These are phyloP conservation scores for Xanthoconium separans DNA, from an alignment of 1,284 basidiomycete genomes.

Conservation along the genomic window DNA sequence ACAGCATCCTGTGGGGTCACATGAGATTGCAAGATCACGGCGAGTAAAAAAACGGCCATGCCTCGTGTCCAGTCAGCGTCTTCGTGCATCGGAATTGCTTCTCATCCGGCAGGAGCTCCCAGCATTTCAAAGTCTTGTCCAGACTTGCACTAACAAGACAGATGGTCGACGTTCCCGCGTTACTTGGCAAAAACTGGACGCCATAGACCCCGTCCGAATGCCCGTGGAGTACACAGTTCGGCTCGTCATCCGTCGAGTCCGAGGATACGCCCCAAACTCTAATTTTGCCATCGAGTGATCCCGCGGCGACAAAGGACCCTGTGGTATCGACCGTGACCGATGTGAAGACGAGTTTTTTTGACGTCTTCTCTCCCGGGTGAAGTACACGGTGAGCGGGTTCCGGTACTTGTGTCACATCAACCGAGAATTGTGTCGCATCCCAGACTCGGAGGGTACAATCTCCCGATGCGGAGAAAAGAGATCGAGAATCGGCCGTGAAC, in stretches of 20 bases:
- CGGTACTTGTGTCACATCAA: conserved; percentile 17
- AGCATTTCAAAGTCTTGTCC: conserved; percentile 28
- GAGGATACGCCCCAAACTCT: conserved; percentile 31
- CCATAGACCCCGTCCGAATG: conserved; percentile 31
- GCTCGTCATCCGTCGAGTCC: conserved; percentile 10
- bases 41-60: background rate
- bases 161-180: conserved; percentile 4
- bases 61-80: conserved; percentile 32
- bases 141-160: conserved; percentile 34
- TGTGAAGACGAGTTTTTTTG: conserved; percentile 30
- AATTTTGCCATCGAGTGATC: conserved; percentile 33
- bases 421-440: conserved; percentile 29
- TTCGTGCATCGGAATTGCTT: conserved; percentile 29
- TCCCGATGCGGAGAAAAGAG: conserved; percentile 34
- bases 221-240: conserved; percentile 25
- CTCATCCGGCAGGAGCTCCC: conserved; percentile 28
- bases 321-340: conserved; percentile 28
- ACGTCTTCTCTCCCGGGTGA: conserved; percentile 13
- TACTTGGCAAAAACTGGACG: conserved; percentile 29
- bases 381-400: conserved; percentile 26
- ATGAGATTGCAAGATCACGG: background rate
- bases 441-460: conserved; percentile 32
- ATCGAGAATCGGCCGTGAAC: conserved; percentile 32
- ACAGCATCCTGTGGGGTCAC: conserved; percentile 27
- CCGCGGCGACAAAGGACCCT: conserved; percentile 32